Conservation (phyloP, 169 alveolate genomes). For the Babesia caballi region DNA sequence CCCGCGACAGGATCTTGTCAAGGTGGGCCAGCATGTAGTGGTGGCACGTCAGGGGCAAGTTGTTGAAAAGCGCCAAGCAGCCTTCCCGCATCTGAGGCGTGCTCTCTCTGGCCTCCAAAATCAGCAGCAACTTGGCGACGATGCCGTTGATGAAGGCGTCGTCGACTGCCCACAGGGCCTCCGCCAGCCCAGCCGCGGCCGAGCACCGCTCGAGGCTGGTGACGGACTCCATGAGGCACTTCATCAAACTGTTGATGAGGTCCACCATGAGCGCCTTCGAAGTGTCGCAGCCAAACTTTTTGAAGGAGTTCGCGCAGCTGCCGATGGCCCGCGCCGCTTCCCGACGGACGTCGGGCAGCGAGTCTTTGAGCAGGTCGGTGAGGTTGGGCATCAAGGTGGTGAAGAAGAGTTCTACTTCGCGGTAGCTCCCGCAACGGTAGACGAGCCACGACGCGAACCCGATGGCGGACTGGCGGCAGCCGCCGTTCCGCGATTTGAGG, state of each 20-base stretch:
- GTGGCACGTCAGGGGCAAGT: slow-evolving; percentile 28
- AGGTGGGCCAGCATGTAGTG: slow-evolving; percentile 1
- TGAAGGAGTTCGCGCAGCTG: slow-evolving; percentile 31
- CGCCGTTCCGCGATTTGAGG: slow-evolving; percentile 25
- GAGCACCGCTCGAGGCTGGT: slow-evolving; percentile 42
- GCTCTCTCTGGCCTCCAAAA: slow-evolving; percentile 9
- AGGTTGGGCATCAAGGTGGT: slow-evolving; percentile 17
- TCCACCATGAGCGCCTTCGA: slow-evolving; percentile 25
- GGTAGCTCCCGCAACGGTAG: background rate
- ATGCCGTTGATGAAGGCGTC: slow-evolving; percentile 25
- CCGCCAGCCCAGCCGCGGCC: slow-evolving; percentile 46
- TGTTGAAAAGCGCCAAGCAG: slow-evolving; percentile 28
- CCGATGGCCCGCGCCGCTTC: slow-evolving; percentile 43
- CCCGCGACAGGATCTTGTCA: slow-evolving; percentile 1
- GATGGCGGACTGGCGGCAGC: slow-evolving; percentile 20
- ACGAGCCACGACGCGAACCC: slow-evolving; percentile 30
- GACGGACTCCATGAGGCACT: slow-evolving; percentile 22
- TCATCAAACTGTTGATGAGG: slow-evolving; percentile 19
- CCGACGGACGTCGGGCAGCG: slow-evolving; percentile 39
- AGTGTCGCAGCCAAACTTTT: slow-evolving; percentile 13
- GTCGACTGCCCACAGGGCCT: slow-evolving; percentile 40
- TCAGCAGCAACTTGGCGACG: slow-evolving; percentile 3
- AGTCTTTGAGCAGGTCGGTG: slow-evolving; percentile 33
- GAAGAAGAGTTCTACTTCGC: slow-evolving; percentile 40
- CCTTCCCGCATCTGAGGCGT: slow-evolving; percentile 42